Evolutionary conservation across 1,139 yeast species (phyloP).

Genomic region (Schwanniomyces etchellsii): DNA sequence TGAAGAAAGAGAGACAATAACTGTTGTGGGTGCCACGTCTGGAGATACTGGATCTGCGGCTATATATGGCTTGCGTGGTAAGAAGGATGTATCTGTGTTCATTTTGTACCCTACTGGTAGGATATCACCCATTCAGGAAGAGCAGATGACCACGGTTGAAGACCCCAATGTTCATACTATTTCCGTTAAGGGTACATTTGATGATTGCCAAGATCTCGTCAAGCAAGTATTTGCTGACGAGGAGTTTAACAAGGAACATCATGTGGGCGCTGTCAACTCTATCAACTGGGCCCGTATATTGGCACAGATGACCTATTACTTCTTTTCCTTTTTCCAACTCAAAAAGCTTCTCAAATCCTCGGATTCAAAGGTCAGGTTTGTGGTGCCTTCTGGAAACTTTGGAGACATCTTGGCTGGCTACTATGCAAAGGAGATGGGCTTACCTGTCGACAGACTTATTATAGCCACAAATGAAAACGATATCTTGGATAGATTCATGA

Average conservation of each 20-base stretch:
- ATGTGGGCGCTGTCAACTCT: conserved; percentile 96
- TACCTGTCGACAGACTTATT: conserved; percentile 79
- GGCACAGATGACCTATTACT: conserved; percentile 96
- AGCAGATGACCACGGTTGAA: conserved; percentile 97
- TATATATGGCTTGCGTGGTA: conserved; percentile 92
- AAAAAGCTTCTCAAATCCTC: conserved; percentile 34
- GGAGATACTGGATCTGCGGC: conserved; percentile 99
- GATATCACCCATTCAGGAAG: conserved; percentile 95
- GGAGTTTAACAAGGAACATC: conserved; percentile 82
- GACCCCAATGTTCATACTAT: conserved; percentile 92
- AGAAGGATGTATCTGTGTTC: conserved; percentile 93
- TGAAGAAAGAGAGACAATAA: conserved; percentile 67
- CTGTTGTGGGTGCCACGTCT: conserved; percentile 98
- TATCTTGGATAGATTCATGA: conserved; percentile 86
- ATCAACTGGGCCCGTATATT: conserved; percentile 98
- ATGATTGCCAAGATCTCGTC: conserved; percentile 96
- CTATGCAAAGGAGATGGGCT: conserved; percentile 91
- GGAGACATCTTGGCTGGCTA: conserved; percentile 98
- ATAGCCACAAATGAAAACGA: conserved; percentile 96
- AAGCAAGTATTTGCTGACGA: conserved; percentile 87
- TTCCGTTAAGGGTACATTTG: conserved; percentile 93
- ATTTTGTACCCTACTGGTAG: conserved; percentile 96
- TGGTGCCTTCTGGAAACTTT: conserved; percentile 96
- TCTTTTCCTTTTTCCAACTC: conserved; percentile 82
- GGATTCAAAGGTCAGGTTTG: conserved; percentile 58